Conservation (phyloP, 2,329 filamentous ascomycete species). For the Sporothrix humicola region DNA sequence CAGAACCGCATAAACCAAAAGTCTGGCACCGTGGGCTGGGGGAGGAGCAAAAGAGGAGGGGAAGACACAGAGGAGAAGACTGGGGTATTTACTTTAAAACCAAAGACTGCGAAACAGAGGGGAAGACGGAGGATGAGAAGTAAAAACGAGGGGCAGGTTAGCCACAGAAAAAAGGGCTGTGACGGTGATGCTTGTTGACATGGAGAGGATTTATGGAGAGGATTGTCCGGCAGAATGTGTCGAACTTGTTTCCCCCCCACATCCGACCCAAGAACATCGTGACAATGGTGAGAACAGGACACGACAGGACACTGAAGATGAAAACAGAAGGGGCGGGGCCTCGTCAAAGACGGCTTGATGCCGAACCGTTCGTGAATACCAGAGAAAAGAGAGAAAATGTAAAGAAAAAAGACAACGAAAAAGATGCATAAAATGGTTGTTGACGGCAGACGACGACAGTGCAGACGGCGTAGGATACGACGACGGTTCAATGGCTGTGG, state of each 20-base stretch:
- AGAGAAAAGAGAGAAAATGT: not conserved
- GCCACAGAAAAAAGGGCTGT: not conserved
- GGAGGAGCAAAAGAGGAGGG: not conserved
- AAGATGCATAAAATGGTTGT: not conserved
- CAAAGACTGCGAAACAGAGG: constrained; percentile 2
- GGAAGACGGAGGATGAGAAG: not conserved
- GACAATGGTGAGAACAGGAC: not conserved
- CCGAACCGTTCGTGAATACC: constrained; percentile 6
- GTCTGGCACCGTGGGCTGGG: constrained; percentile 2
- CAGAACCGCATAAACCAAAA: constrained; percentile 18
- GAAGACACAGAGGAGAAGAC: not conserved
- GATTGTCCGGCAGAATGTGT: constrained; percentile 16
- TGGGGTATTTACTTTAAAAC: not conserved
- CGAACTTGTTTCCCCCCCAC: not conserved
- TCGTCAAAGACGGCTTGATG: not conserved
- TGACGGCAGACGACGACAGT: not conserved
- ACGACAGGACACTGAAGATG: not conserved
- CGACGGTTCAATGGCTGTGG: not conserved
- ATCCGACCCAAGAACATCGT: constrained; percentile 5
- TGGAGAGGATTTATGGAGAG: not conserved
- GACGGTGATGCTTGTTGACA: not conserved
- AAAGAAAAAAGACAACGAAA: not conserved
- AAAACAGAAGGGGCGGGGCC: not conserved
- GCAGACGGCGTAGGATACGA: not conserved
- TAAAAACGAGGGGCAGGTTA: not conserved